A percentile compares a stretch with the other conserved stretches of the same genome.
Evolutionary conservation across 306 rosid genomes (phyloP).

Genomic region (Comarum palustre): DNA sequence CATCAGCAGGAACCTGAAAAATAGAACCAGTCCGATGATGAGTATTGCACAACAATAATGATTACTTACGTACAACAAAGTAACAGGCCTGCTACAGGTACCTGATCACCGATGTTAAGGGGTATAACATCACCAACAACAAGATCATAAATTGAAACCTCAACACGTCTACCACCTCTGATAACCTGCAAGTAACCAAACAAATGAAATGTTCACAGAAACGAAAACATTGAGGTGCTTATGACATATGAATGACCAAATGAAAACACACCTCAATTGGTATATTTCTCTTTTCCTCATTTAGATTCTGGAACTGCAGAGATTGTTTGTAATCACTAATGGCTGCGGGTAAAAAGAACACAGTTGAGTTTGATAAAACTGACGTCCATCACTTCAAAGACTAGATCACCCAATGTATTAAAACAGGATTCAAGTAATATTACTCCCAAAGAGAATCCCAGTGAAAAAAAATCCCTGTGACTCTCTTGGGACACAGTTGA

Average conservation of each 20-base stretch:
- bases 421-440: background rate
- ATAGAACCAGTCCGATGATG: conserved; percentile 12
- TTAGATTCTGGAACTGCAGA: conserved; percentile 86
- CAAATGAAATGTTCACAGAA: conserved; percentile 8
- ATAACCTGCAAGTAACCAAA: conserved; percentile 49
- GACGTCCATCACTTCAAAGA: background rate
- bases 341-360: conserved; percentile 43
- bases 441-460: background rate
- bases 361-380: conserved; percentile 4
- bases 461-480: background rate
- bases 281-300: conserved; percentile 94
- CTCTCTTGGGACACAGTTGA: background rate
- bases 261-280: conserved; percentile 60
- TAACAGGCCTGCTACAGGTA: conserved; percentile 18
- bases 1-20: conserved; percentile 90
- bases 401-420: background rate
- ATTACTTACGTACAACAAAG: conserved; percentile 15
- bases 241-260: background rate
- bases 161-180: conserved; percentile 82
- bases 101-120: conserved; percentile 86
- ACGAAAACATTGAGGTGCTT: background rate
- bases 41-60: conserved; percentile 10
- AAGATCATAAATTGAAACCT: conserved; percentile 77
- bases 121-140: conserved; percentile 93
- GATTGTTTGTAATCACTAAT: conserved; percentile 91